Base-by-base conservation (phyloP, 2,329 filamentous ascomycete species). In the Pezicula carpinea region DNA sequence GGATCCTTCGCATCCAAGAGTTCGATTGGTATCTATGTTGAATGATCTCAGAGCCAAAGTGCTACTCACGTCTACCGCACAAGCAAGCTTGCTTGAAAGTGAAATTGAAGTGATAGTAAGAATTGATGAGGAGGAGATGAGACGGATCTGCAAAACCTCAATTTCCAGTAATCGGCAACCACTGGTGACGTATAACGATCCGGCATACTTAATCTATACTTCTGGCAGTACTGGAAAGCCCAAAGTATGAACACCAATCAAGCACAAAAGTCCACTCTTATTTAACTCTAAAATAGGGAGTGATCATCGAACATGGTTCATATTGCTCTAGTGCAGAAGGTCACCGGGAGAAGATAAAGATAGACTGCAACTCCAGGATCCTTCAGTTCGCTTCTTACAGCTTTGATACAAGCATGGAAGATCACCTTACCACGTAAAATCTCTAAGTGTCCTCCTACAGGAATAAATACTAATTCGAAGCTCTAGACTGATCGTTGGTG, bases 1-100 rank as follows among this genome's bases (percentile, higher is more conserved):
- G 11, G 55, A 61, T 41, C 54, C 60, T 7, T 53, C 44, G 10
- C 52, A 61, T 36, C 59, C 60, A 18, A 11, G 31, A 18, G 36
- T 7, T 5, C 44, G 44, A 6, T 22, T 38, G 13, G 7, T 13
- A 15, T 5, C 14, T 14, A 21, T 45, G 18, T 19, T 39, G 17
- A 6, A 39, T 21, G 18, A 15, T 17, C 17, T 39, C 6, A 17
- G 18, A 17, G 36, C 36, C 6, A 15, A 39, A 22, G 22, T 39
- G 6, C 13, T 39, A 15, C 13, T 39, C 6, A 21, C 36, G 6
- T 15, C 36, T 17, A 14, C 14, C 6, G 6, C 10, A 10, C 23
- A 26, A 26, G 14, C 14, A 6, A 13, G 19, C 5, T 21, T 39
- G 36, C 22, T 39, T 22, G 13, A 14, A 7, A 10, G 23, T 26